phyloP scores from a whole-genome alignment of 2,329 filamentous ascomycete genomes.

The Cordyceps cateniannulata region DNA sequence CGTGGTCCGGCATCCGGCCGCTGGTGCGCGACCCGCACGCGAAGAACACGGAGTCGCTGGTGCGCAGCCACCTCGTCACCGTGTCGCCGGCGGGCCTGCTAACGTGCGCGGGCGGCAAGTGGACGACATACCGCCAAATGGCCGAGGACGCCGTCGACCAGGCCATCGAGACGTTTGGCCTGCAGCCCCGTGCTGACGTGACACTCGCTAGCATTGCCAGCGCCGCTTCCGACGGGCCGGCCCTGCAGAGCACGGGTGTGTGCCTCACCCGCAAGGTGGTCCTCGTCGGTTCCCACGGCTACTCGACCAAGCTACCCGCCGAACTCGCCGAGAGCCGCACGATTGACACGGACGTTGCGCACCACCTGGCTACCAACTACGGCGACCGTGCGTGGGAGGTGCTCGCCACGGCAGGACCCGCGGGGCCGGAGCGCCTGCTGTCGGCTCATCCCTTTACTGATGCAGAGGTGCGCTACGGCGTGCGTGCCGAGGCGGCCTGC shows the following conservation, averaged over 20 bases:
- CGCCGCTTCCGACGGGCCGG: conserved; percentile 34
- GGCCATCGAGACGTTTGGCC: conserved; percentile 59
- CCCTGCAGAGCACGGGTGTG: conserved; percentile 52
- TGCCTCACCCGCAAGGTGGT: conserved; percentile 71
- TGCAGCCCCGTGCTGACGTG: conserved; percentile 44
- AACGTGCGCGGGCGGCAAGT: conserved; percentile 78
- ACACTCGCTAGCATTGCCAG: conserved; percentile 59
- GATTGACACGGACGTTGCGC: conserved; percentile 34
- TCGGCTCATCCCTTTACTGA: conserved; percentile 66
- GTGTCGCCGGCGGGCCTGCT: conserved; percentile 68
- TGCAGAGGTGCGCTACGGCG: conserved; percentile 65
- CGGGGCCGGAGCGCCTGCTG: conserved; percentile 57
- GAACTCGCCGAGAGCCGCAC: conserved; percentile 27
- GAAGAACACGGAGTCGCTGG: conserved; percentile 74
- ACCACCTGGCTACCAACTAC: conserved; percentile 35
- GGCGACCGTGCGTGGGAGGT: conserved; percentile 64
- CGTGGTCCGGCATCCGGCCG: conserved; percentile 76
- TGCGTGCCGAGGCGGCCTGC: conserved; percentile 66
- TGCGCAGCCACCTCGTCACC: conserved; percentile 74
- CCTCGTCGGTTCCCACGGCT: conserved; percentile 73
- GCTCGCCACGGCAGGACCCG: conserved; percentile 44
- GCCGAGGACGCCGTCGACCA: conserved; percentile 79
- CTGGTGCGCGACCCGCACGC: conserved; percentile 76
- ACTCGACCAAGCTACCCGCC: conserved; percentile 27
- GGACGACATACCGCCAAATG: conserved; percentile 88